phyloP scores from a whole-genome alignment of 768 basidiomycete genomes.

The Hebeloma cylindrosporum region DNA sequence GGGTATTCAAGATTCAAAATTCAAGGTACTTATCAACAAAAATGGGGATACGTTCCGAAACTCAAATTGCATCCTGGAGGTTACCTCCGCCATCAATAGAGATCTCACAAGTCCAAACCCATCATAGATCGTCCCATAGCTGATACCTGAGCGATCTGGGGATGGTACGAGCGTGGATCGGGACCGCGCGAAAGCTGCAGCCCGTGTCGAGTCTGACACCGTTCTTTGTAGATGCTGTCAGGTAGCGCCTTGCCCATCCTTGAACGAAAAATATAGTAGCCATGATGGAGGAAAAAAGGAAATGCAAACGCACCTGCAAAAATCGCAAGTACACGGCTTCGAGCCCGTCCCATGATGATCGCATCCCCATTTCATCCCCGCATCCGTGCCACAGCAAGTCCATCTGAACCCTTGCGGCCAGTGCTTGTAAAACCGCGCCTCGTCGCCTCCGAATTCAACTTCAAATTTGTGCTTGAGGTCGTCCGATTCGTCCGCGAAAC shows the following conservation, averaged over 20 bases:
- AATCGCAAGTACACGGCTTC: slow-evolving; percentile 37
- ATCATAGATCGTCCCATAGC: slow-evolving; percentile 20
- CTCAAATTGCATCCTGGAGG: too few relatives aligned
- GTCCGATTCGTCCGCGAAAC: slow-evolving; percentile 26
- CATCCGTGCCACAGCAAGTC: slow-evolving; percentile 40
- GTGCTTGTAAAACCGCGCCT: slow-evolving; percentile 28
- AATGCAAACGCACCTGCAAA: slow-evolving; percentile 34
- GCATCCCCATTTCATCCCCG: slow-evolving; percentile 34
- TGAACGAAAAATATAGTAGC: neutral
- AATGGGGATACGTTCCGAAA: too few relatives aligned
- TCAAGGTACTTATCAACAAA: too few relatives aligned
- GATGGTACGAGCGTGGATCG: slow-evolving; percentile 32
- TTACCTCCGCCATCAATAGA: too few relatives aligned
- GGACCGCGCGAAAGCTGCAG: slow-evolving; percentile 34
- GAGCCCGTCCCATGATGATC: slow-evolving; percentile 40
- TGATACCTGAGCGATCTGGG: slow-evolving; percentile 19
- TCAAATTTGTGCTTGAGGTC: slow-evolving; percentile 30
- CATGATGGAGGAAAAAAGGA: neutral
- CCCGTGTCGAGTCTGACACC: slow-evolving; percentile 28
- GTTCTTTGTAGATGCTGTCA: slow-evolving; percentile 28
- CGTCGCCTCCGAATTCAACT: slow-evolving; percentile 26
- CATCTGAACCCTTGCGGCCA: slow-evolving; percentile 35
- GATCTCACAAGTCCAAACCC: slow-evolving; percentile 31
- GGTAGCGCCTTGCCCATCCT: slow-evolving; percentile 37
- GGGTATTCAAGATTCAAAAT: too few relatives aligned